These are phyloP conservation scores for Phytophthora lateralis DNA, from an alignment of 352 stramenopile species.

Conservation along the genomic window DNA sequence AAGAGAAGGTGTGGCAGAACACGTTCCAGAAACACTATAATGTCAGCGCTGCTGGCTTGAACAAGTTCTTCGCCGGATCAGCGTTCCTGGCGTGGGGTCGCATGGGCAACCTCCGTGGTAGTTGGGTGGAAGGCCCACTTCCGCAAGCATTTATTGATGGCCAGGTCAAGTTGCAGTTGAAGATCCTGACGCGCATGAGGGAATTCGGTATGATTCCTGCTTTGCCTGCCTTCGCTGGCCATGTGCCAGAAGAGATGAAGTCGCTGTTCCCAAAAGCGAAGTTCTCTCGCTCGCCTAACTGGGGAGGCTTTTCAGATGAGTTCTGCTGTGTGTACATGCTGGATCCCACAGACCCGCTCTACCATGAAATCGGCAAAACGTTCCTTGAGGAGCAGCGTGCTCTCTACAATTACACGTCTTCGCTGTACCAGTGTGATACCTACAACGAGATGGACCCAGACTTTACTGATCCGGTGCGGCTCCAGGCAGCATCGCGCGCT, in stretches of 20 bases:
- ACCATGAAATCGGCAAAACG: slow-evolving; percentile 73
- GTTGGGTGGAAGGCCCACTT: slow-evolving; percentile 83
- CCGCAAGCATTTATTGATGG: slow-evolving; percentile 86
- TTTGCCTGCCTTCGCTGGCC: slow-evolving; percentile 88
- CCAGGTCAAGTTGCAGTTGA: slow-evolving; percentile 76
- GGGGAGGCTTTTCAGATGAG: slow-evolving; percentile 77
- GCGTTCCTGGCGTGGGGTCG: slow-evolving; percentile 91
- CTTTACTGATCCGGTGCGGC: slow-evolving; percentile 51
- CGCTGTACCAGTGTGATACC: slow-evolving; percentile 80
- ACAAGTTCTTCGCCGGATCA: slow-evolving; percentile 90
- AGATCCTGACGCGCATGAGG: slow-evolving; percentile 86
- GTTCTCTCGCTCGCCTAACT: slow-evolving; percentile 82
- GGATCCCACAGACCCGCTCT: slow-evolving; percentile 81
- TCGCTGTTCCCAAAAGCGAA: slow-evolving; percentile 72
- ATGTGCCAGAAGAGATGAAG: slow-evolving; percentile 88
- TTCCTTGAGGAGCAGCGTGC: slow-evolving; percentile 76
- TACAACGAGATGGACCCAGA: slow-evolving; percentile 87
- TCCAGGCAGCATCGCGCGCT: slow-evolving; percentile 60
- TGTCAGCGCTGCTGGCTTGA: slow-evolving; percentile 69
- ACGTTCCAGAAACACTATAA: slow-evolving; percentile 87
- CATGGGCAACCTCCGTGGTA: slow-evolving; percentile 90
- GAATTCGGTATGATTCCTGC: slow-evolving; percentile 90
- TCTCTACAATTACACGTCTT: slow-evolving; percentile 77
- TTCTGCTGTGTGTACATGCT: slow-evolving; percentile 89
- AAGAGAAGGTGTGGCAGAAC: slow-evolving; percentile 90